Percentiles rank a stretch among this genome's conserved stretches.
phyloP scores from a whole-genome alignment of 2,329 filamentous ascomycete species.

The Diaporthe longicolla region DNA sequence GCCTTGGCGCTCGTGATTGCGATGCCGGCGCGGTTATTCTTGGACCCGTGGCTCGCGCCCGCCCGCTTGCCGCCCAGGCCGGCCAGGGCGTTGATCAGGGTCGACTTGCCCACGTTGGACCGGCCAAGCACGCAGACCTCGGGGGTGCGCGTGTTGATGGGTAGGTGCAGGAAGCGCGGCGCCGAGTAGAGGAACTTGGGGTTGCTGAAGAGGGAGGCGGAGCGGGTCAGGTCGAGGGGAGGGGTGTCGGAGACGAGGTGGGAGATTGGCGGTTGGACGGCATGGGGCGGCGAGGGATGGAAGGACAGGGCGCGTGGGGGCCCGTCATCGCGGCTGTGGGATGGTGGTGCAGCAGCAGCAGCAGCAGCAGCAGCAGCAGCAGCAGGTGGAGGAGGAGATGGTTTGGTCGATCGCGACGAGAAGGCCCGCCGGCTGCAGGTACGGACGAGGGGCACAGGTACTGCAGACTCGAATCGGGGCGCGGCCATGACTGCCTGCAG shows the following conservation, averaged over 20 bases:
- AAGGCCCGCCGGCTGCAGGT: slow-evolving; percentile 25
- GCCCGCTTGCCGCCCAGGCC: slow-evolving; percentile 55
- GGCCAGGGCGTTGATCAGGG: slow-evolving; percentile 86
- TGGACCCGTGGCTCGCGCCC: slow-evolving; percentile 48
- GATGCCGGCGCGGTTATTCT: slow-evolving; percentile 60
- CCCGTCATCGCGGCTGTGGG: slow-evolving; percentile 21
- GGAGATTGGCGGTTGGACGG: slow-evolving; percentile 46
- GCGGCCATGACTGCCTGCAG: slow-evolving; percentile 42
- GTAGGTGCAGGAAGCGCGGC: slow-evolving; percentile 62
- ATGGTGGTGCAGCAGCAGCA: not conserved
- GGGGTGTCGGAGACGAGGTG: slow-evolving; percentile 43
- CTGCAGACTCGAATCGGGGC: slow-evolving; percentile 15
- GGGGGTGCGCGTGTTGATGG: slow-evolving; percentile 65
- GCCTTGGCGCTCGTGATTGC: slow-evolving; percentile 66
- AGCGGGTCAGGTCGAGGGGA: slow-evolving; percentile 42
- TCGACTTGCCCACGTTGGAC: slow-evolving; percentile 91
- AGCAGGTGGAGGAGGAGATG: not conserved
- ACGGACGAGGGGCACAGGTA: not conserved
- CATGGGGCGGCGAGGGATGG: slow-evolving; percentile 46
- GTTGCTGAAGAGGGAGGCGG: slow-evolving; percentile 48
- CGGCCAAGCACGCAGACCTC: slow-evolving; percentile 86
- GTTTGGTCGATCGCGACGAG: slow-evolving; percentile 13
- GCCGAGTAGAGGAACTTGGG: slow-evolving; percentile 64
- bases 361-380: no score
- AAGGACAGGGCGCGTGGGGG: slow-evolving; percentile 47